These are phyloP conservation scores for Eleusine coracana DNA, from an alignment of 176 grass and related monocot genomes.

Conservation along the genomic window DNA sequence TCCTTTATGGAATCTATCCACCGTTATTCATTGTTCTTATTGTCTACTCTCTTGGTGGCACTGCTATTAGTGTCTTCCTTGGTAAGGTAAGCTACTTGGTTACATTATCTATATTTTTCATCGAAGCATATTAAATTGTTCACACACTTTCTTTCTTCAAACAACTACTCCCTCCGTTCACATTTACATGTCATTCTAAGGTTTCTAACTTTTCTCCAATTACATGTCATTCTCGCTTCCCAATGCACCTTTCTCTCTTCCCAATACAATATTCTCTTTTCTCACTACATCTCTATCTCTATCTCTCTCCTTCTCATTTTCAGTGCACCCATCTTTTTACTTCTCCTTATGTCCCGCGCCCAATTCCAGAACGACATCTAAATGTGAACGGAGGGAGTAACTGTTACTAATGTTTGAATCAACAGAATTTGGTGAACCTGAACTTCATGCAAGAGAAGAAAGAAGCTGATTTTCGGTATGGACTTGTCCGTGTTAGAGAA, in stretches of 20 bases:
- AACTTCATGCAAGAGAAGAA: slow-evolving; percentile 99
- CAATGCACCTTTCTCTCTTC: too few relatives aligned
- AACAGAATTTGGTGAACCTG: slow-evolving; percentile 88
- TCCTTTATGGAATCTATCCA: slow-evolving; percentile 96
- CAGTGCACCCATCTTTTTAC: too few relatives aligned
- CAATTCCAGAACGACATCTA: too few relatives aligned
- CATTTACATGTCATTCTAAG: too few relatives aligned
- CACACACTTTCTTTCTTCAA: slow-evolving; percentile 28
- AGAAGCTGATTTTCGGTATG: slow-evolving; percentile 98
- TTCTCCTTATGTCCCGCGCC: too few relatives aligned
- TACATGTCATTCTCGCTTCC: too few relatives aligned
- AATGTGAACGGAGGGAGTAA: background rate
- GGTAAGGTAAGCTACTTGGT: slow-evolving; percentile 73
- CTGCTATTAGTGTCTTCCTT: slow-evolving; percentile 83
- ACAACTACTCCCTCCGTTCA: background rate
- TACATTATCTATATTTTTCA: slow-evolving; percentile 14
- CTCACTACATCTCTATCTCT: too few relatives aligned
- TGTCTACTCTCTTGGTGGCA: slow-evolving; percentile 96
- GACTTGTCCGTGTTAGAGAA: slow-evolving; percentile 96
- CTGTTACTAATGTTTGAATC: slow-evolving; percentile 22
- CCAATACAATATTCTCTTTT: too few relatives aligned
- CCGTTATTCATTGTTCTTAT: slow-evolving; percentile 91
- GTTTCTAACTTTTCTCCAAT: too few relatives aligned
- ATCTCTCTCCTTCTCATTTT: too few relatives aligned
- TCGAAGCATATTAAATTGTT: background rate